Evolutionary conservation across 495 filamentous ascomycete genomes (phyloP).

Genomic region (Ramalina peruviana): DNA sequence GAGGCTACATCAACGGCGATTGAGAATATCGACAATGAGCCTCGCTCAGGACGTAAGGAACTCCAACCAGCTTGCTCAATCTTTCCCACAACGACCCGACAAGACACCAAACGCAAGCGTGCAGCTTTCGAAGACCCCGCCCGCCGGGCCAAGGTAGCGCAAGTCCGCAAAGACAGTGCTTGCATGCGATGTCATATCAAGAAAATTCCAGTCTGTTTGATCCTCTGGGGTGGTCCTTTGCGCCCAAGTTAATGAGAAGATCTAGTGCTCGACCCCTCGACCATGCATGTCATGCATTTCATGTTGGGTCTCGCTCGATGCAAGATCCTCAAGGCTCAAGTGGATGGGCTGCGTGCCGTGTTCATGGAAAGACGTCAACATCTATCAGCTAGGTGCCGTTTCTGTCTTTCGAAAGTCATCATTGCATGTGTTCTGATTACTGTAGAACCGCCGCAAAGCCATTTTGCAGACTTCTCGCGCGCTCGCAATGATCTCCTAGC

Average conservation of each 20-base stretch:
- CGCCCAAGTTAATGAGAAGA: not conserved
- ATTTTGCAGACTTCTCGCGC: too few relatives aligned
- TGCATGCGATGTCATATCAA: slow-evolving; percentile 1
- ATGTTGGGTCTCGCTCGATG: not conserved
- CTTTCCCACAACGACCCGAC: too few relatives aligned
- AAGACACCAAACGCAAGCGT: not conserved
- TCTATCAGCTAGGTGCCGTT: not conserved
- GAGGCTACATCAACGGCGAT: too few relatives aligned
- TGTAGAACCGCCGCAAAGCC: too few relatives aligned
- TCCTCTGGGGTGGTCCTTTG: not conserved
- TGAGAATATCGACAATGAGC: too few relatives aligned
- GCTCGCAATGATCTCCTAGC: too few relatives aligned
- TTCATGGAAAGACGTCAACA: not conserved
- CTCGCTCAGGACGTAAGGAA: too few relatives aligned
- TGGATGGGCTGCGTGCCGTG: slow-evolving; percentile 6
- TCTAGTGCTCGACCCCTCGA: not conserved
- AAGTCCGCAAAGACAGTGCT: not conserved
- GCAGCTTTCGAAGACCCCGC: not conserved
- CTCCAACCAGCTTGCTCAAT: too few relatives aligned
- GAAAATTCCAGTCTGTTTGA: not conserved
- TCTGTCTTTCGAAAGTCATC: not conserved
- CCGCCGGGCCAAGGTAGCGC: slow-evolving; percentile 1
- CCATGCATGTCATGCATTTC: not conserved
- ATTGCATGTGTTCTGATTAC: not conserved
- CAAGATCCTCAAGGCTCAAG: not conserved